phyloP scores from a whole-genome alignment of 73 alveolate genomes.

The Paramecium octaurelia region DNA sequence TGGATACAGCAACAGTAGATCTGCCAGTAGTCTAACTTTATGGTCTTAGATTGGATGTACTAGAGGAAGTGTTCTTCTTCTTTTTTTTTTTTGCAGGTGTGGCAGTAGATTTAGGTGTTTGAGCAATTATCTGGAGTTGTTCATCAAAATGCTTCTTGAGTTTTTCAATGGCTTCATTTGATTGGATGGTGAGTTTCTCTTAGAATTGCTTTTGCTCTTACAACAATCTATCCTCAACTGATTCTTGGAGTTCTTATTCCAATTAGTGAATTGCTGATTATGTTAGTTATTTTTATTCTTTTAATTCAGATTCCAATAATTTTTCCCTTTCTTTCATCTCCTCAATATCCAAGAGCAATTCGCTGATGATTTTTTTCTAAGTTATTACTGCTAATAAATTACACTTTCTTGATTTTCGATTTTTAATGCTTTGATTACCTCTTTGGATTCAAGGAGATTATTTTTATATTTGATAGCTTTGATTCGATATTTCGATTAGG shows the following conservation, averaged over 20 bases:
- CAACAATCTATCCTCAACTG: not conserved
- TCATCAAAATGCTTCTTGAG: not conserved
- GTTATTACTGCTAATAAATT: not conserved
- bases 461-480: not conserved
- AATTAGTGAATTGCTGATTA: not conserved
- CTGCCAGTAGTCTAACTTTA: not conserved
- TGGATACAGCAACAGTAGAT: not conserved
- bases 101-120: not conserved
- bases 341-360: not conserved
- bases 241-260: not conserved
- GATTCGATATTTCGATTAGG: not conserved
- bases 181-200: not conserved
- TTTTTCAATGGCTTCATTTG: not conserved
- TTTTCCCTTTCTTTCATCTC: not conserved
- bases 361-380: not conserved
- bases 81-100: not conserved
- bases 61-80: not conserved
- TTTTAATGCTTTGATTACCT: not conserved
- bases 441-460: not conserved
- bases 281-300: not conserved
- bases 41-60: not conserved
- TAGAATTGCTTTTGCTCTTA: not conserved
- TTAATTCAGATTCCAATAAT: not conserved
- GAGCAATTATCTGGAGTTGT: not conserved
- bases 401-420: not conserved